Evolutionary conservation across 2,329 filamentous ascomycete genomes (phyloP).

Genomic region (Aureobasidium sp.): DNA sequence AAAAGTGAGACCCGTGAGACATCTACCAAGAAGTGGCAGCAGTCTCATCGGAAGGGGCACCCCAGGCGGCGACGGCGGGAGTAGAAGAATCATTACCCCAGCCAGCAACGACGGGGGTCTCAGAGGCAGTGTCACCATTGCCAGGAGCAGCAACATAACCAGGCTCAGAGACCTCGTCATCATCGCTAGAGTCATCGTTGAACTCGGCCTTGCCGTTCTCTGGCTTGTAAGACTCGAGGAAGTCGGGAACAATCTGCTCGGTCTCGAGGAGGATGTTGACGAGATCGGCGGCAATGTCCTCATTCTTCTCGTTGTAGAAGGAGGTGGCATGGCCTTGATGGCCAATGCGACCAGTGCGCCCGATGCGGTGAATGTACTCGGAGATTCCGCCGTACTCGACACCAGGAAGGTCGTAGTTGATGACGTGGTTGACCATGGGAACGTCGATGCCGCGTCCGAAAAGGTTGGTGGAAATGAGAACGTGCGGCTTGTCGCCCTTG

Average conservation of each 20-base stretch:
- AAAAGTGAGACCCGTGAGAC: background rate
- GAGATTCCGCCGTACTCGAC: slow-evolving; percentile 74
- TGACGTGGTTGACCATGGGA: slow-evolving; percentile 76
- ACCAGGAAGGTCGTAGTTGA: slow-evolving; percentile 85
- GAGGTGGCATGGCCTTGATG: slow-evolving; percentile 80
- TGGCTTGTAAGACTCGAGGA: slow-evolving; percentile 60
- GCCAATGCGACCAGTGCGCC: slow-evolving; percentile 89
- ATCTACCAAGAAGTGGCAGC: background rate
- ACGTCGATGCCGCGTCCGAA: slow-evolving; percentile 86
- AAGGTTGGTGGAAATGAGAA: slow-evolving; percentile 80
- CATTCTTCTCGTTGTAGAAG: slow-evolving; percentile 75
- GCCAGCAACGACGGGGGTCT: slow-evolving; percentile 17
- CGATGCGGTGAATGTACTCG: slow-evolving; percentile 92
- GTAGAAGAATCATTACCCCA: slow-evolving; percentile 20
- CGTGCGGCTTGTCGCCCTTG: slow-evolving; percentile 64
- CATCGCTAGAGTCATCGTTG: slow-evolving; percentile 45
- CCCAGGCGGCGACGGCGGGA: background rate
- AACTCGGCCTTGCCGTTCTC: slow-evolving; percentile 46
- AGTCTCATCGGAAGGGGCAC: background rate
- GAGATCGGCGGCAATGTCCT: slow-evolving; percentile 63
- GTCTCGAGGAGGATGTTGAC: slow-evolving; percentile 78
- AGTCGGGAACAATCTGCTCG: slow-evolving; percentile 72
- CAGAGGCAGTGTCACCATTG: slow-evolving; percentile 10
- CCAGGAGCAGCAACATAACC: slow-evolving; percentile 20
- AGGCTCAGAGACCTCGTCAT: slow-evolving; percentile 16